Base-by-base conservation (phyloP, 352 stramenopile species). In the Pythium volutum region DNA sequence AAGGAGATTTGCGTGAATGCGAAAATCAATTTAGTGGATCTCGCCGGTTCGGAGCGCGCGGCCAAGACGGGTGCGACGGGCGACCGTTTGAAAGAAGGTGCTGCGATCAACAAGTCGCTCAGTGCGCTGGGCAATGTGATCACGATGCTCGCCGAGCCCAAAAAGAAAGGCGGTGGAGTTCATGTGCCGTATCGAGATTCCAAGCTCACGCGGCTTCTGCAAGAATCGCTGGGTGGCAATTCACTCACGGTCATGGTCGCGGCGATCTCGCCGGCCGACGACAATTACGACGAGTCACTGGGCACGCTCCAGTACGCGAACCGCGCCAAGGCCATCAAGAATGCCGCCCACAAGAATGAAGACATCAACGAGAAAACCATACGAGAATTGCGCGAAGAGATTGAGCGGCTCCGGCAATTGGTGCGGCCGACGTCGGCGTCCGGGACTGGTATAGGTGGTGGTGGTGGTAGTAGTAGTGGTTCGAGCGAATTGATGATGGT, bases 201-300 rank as follows among this genome's bases (percentile, higher is more conserved):
- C 2, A 97, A 97, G 60, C 77, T 98, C 25, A 98, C 91, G 23
- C 74, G 88, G 12, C 54, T 98, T 34, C 58, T 98, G 22, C 87
- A 96, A 61, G 88, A 97, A 47, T 92, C 83, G 3, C 79, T 98
- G 2, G 91, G 91, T 41, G 93, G 93, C 1, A 98, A 98, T 59
- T 88, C 90, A 9, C 67, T 87, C 11, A 98, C 95, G 7, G 82
- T 98, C n/a, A 97, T 98, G 89, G 77, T 98, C 25, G 94, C 94
- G 22, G 93, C 91, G 22, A 90, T 98, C 38, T 95, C 81, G 7
- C 90, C 95, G 0, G 91, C 92, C 1, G 89, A 98, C 50, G 85
- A 95, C 59, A 98, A 98, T 69, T 79, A 86, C 36, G 90, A 98
- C 33, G 96, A 99, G 62, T 97, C 83, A 29, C 64, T 98, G 26